Base-by-base conservation (phyloP, 805 yeast genomes). In the Saccharomyces kudriavzevii region DNA sequence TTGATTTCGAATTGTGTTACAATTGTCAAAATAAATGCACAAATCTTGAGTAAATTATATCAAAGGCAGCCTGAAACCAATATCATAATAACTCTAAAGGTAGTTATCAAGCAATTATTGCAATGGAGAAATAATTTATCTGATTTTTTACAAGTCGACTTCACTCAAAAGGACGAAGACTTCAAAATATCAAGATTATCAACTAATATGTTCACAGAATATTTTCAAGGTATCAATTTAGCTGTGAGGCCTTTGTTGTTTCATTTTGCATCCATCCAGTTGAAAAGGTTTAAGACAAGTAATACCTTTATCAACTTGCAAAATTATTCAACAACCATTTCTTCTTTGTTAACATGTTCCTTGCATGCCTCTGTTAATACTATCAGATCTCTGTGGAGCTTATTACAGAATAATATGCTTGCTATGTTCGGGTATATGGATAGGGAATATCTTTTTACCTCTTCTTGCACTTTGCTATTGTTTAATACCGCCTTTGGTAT, bases 391-490 rank as follows among this genome's bases (percentile, higher is more conserved):
- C 71, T 87, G 2, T 86, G 92, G 92, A 83, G 85, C 0, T 71
- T 87, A 48, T 74, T 84, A 64, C 88, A 87, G 0, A 87, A 84
- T 53, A 85, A 85, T 58, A 84, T 85, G 89, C 84, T 87, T n/a
- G 92, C 95, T 0, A 68, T 86, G 47, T 87, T 87, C 70, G 94
- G 95, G 1, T 87, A 88, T 74, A 86, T 87, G 92, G 95, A 87
- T 64, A 75, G 95, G 60, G 95, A 87, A 62, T 87, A 87, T 63
- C 71, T 87, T 25, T 87, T 85, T 66, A 86, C 90, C 0, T 81
- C 91, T 0, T 82, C 91, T 3, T 85, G 87, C 4, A 86, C 94
- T 0, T 70, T 86, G 48, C 80, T 86, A 14, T 72, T 87, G 45
- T 86, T 85, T 66, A 87, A 84, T 65, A 84, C 89, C 1, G 84